phyloP scores from a whole-genome alignment of 371 early-diverging fungal genomes.

The Funneliformis caledonium region DNA sequence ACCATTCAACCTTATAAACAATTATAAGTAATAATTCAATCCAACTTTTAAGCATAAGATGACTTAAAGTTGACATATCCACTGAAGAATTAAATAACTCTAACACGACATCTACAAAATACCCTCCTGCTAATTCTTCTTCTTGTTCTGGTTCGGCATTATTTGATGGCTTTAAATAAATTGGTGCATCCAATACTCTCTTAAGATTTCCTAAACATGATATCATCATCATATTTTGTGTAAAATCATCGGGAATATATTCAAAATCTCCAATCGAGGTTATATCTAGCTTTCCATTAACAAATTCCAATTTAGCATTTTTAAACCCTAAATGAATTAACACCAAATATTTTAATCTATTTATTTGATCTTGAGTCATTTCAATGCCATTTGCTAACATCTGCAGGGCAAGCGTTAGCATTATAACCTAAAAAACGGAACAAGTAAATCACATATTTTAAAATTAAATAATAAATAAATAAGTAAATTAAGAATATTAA shows the following conservation, averaged over 20 bases:
- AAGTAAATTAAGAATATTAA: not conserved
- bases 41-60: conserved; percentile 56
- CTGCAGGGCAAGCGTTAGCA: conserved; percentile 57
- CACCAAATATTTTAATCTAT: conserved; percentile 51
- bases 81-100: conserved; percentile 55
- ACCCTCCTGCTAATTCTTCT: conserved; percentile 25
- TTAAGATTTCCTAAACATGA: conserved; percentile 54
- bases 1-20: conserved; percentile 55
- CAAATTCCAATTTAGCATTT: conserved; percentile 45
- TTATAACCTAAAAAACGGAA: conserved; percentile 21
- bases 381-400: conserved; percentile 56
- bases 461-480: not conserved
- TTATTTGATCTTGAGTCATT: conserved; percentile 50
- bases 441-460: not conserved
- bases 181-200: conserved; percentile 54
- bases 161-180: conserved; percentile 50
- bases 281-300: conserved; percentile 47
- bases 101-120: conserved; percentile 53
- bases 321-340: conserved; percentile 53
- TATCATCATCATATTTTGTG: conserved; percentile 49
- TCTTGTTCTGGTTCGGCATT: conserved; percentile 48
- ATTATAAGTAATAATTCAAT: conserved; percentile 56
- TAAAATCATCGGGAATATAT: conserved; percentile 48
- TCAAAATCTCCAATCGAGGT: conserved; percentile 47
- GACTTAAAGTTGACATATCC: conserved; percentile 51